These are phyloP conservation scores for Alternaria angustiovoidea DNA, from an alignment of 2,329 filamentous ascomycete species.

Conservation along the genomic window DNA sequence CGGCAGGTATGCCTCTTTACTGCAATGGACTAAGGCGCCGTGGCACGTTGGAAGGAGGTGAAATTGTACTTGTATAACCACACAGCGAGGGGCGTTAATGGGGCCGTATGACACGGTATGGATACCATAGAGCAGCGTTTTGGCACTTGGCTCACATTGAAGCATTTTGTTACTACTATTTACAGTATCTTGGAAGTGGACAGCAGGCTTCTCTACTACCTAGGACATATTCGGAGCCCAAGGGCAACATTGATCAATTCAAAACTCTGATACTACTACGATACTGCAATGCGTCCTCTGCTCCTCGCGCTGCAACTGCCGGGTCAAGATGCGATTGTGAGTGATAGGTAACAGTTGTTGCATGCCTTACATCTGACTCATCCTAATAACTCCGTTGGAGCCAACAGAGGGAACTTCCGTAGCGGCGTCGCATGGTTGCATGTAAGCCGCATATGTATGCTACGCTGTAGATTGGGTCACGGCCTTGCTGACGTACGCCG, in stretches of 20 bases:
- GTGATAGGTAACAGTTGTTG: not conserved
- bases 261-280: not conserved
- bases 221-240: not conserved
- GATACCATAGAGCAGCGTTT: conserved; percentile 27
- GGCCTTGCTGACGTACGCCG: conserved; percentile 19
- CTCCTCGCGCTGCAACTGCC: not conserved
- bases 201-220: conserved; percentile 10
- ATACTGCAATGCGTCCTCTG: not conserved
- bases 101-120: conserved; percentile 14
- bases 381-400: conserved; percentile 2
- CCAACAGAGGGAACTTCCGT: conserved; percentile 3
- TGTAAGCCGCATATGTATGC: conserved; percentile 14
- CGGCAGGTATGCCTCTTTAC: conserved; percentile 49
- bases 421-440: conserved; percentile 3
- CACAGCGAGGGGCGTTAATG: conserved; percentile 17
- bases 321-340: too few relatives aligned
- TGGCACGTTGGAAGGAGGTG: not conserved
- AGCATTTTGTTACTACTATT: conserved; percentile 1
- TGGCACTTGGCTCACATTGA: not conserved
- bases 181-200: not conserved
- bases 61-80: conserved; percentile 17
- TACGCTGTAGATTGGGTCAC: conserved; percentile 6
- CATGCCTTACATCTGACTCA: conserved; percentile 8
- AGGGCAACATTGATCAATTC: not conserved
- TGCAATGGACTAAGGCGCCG: conserved; percentile 39